phyloP scores from a whole-genome alignment of 768 basidiomycete genomes.

The Mycena galopus region DNA sequence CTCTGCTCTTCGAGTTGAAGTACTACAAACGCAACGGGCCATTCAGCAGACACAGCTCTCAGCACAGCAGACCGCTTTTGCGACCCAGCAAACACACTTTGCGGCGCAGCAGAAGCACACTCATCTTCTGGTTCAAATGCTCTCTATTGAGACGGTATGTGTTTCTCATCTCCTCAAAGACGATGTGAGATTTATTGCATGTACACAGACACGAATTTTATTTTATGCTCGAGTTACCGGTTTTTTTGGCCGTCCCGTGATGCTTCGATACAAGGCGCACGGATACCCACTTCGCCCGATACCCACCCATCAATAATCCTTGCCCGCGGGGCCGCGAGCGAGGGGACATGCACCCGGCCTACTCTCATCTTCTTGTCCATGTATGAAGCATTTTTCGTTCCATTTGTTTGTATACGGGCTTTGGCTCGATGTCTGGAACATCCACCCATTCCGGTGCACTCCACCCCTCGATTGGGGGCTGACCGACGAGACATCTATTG shows the following conservation, averaged over 20 bases:
- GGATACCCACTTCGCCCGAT: neutral
- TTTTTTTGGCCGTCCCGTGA: slow-evolving; percentile 18
- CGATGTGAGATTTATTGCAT: neutral
- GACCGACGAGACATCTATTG: no score
- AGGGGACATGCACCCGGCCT: slow-evolving; percentile 10
- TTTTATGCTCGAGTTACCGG: neutral
- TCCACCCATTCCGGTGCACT: no score
- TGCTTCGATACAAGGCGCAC: slow-evolving; percentile 13
- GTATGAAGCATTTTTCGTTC: neutral
- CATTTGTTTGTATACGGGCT: no score
- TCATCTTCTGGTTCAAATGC: neutral
- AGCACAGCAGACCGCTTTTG: neutral
- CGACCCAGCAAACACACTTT: neutral
- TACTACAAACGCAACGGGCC: neutral
- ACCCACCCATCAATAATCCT: neutral
- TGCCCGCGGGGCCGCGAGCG: slow-evolving; percentile 8
- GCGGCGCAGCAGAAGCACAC: neutral
- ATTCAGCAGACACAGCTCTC: neutral
- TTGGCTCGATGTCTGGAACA: no score
- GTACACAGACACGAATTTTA: neutral
- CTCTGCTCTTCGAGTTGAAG: slow-evolving; percentile 2
- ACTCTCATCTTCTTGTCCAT: neutral
- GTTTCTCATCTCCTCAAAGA: neutral
- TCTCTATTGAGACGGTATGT: neutral
- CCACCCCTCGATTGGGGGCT: no score